Conservation (phyloP, 495 filamentous ascomycete genomes). For the Daldinia decipiens region DNA sequence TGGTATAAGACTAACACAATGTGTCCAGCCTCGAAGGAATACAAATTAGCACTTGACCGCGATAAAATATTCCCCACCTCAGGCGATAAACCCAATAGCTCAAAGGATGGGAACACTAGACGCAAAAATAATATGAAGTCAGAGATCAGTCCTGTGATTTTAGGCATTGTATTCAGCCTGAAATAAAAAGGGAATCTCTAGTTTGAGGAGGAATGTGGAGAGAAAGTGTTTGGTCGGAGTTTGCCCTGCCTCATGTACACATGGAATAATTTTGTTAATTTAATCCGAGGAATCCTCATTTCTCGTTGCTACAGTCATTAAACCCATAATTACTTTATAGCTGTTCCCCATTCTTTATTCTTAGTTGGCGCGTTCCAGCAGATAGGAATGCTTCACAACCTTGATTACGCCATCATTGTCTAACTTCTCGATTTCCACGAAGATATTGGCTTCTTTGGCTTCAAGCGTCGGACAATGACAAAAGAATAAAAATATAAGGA, state of each 20-base stretch:
- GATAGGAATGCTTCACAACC: background rate
- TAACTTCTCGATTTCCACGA: background rate
- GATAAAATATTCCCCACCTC: background rate
- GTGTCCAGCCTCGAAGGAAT: background rate
- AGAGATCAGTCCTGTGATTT: background rate
- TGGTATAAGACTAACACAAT: background rate
- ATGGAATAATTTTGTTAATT: no score
- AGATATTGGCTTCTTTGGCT: background rate
- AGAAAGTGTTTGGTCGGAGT: background rate
- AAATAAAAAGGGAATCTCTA: background rate
- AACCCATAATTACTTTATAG: no score
- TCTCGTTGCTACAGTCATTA: no score
- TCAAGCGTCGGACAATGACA: no score
- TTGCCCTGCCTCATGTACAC: no score
- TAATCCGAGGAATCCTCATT: no score
- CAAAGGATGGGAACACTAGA: background rate
- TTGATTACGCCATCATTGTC: background rate
- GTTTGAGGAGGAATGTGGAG: background rate
- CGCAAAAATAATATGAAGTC: background rate
- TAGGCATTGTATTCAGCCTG: constrained; percentile 12
- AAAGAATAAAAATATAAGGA: no score
- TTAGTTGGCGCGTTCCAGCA: background rate
- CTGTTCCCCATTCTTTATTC: background rate
- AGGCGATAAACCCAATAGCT: background rate
- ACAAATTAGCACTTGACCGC: constrained; percentile 8